Percentiles rank a stretch among this genome's conserved stretches.
Conservation (phyloP, 768 basidiomycete genomes). For the Phylloporus scabripes region DNA sequence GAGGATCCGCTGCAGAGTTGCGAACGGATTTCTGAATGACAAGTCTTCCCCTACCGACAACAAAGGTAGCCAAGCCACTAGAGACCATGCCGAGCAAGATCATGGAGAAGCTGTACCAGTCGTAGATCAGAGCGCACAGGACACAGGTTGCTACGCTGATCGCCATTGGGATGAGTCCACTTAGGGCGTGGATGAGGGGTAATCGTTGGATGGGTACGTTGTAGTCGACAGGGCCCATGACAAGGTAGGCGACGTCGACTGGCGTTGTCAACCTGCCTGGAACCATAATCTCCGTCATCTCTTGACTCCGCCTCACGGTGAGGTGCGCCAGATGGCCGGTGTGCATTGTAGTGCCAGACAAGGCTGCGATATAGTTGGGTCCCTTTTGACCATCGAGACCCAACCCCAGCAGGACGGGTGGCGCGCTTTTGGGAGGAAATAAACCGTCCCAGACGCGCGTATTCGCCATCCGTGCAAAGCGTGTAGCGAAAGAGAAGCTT, state of each 20-base stretch:
- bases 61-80: conserved; percentile 24
- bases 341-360: conserved; percentile 20
- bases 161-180: conserved; percentile 20
- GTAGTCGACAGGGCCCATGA: conserved; percentile 8
- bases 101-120: conserved; percentile 31
- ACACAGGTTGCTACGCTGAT: conserved; percentile 18
- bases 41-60: conserved; percentile 23
- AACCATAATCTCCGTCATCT: conserved; percentile 5
- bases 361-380: conserved; percentile 23
- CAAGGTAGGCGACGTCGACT: conserved; percentile 14
- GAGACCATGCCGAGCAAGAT: conserved; percentile 28
- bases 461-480: conserved; percentile 26
- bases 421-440: conserved; percentile 13
- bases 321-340: conserved; percentile 25
- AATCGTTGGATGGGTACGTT: conserved; percentile 2
- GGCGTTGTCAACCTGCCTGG: conserved; percentile 20
- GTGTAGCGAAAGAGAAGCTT: conserved; percentile 26
- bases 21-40: conserved; percentile 12
- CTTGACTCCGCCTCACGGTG: conserved; percentile 11
- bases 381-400: conserved; percentile 26
- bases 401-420: conserved; percentile 23
- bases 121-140: conserved; percentile 20
- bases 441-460: conserved; percentile 25
- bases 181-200: background rate
- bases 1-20: conserved; percentile 14